Percentiles rank a stretch among this genome's conserved stretches.
Evolutionary conservation across 2,329 filamentous ascomycete genomes (phyloP).

Genomic region (Verticillium nubilum): DNA sequence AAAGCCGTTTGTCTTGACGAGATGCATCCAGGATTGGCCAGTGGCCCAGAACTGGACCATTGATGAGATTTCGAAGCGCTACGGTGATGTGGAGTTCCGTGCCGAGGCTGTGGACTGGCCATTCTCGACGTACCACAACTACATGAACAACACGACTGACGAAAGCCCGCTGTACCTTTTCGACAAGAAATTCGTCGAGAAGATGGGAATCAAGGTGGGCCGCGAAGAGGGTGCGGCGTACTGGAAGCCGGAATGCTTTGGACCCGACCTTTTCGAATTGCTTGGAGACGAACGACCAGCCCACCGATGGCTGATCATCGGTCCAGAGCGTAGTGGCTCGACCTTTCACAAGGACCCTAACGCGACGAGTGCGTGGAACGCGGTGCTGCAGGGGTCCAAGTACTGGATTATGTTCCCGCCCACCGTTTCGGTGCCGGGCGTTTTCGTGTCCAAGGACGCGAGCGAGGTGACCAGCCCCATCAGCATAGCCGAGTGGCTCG

Average conservation of each 20-base stretch:
- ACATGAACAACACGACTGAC: constrained; percentile 74
- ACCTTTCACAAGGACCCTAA: constrained; percentile 89
- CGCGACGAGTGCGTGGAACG: constrained; percentile 83
- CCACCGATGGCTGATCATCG: constrained; percentile 88
- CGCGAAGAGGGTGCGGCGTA: constrained; percentile 52
- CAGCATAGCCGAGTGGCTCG: constrained; percentile 93
- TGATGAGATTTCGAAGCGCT: constrained; percentile 57
- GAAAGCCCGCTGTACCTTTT: constrained; percentile 93
- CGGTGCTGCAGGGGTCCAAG: constrained; percentile 72
- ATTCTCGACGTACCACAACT: constrained; percentile 71
- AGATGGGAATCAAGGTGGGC: constrained; percentile 69
- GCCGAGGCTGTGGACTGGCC: constrained; percentile 95
- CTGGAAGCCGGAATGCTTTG: constrained; percentile 79
- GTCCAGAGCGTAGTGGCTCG: constrained; percentile 79
- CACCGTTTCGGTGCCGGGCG: constrained; percentile 72
- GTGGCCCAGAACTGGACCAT: constrained; percentile 70
- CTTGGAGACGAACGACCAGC: constrained; percentile 76
- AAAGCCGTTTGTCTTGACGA: constrained; percentile 80
- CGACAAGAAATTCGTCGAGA: constrained; percentile 79
- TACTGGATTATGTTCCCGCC: constrained; percentile 99
- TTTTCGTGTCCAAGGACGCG: constrained; percentile 83
- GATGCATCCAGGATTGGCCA: constrained; percentile 77
- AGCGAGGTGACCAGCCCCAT: constrained; percentile 91
- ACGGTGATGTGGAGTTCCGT: constrained; percentile 66
- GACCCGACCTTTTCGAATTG: constrained; percentile 77